These are phyloP conservation scores for Vaccinium myrtillus DNA, from an alignment of 148 eudicot species.

Conservation along the genomic window DNA sequence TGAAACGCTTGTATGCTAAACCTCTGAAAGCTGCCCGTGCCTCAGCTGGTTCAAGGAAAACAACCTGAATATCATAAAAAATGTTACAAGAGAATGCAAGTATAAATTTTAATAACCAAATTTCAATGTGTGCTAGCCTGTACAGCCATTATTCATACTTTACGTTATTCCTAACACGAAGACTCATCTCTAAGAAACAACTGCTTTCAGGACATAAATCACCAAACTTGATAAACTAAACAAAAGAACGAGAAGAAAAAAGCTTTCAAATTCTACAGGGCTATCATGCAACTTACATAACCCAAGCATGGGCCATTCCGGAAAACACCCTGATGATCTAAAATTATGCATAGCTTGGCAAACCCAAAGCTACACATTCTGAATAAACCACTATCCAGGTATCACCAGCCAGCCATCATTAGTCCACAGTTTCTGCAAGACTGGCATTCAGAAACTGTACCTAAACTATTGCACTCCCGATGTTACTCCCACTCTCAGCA, in stretches of 20 bases:
- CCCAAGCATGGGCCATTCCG: neutral
- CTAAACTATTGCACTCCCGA: neutral
- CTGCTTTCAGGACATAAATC: neutral
- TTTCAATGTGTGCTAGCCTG: neutral
- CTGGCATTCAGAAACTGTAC: neutral
- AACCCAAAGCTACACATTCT: neutral
- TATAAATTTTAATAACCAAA: neutral
- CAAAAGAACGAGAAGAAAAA: neutral
- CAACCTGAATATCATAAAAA: constrained; percentile 45
- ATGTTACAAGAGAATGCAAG: neutral
- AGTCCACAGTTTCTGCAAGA: neutral
- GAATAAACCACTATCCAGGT: neutral
- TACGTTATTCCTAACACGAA: neutral
- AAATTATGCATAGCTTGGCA: neutral
- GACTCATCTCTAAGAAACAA: neutral
- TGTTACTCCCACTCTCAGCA: neutral
- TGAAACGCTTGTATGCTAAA: constrained; percentile 81
- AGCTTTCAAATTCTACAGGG: neutral
- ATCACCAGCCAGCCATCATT: neutral
- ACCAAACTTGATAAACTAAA: neutral
- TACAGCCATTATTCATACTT: neutral
- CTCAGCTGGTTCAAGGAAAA: constrained; percentile 85
- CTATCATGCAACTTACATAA: neutral
- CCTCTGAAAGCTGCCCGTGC: constrained; percentile 79
- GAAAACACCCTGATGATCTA: neutral